These are phyloP conservation scores for Cryptosporidium parvum DNA, from an alignment of 169 alveolate species.

Conservation along the genomic window DNA sequence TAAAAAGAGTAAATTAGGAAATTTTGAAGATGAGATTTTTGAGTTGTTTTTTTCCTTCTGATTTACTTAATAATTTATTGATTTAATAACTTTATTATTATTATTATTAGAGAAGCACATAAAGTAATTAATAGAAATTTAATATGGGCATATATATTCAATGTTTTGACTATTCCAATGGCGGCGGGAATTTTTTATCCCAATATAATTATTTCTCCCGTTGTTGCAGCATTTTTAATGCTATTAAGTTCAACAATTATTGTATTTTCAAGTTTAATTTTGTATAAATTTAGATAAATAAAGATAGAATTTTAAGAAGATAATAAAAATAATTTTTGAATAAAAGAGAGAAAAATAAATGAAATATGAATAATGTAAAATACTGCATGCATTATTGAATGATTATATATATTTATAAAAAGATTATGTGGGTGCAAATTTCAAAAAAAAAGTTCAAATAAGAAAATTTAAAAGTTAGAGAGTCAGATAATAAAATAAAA, in stretches of 20 bases:
- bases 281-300: conserved; percentile 30
- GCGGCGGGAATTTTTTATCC: conserved; percentile 76
- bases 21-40: background rate
- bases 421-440: too few relatives aligned
- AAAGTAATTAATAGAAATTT: conserved; percentile 60
- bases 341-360: too few relatives aligned
- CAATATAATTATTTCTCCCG: conserved; percentile 49
- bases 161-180: conserved; percentile 47
- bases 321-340: background rate
- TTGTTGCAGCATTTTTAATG: conserved; percentile 65
- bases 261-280: conserved; percentile 48
- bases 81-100: background rate
- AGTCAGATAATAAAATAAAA: too few relatives aligned
- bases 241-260: conserved; percentile 41
- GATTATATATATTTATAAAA: too few relatives aligned
- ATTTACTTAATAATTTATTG: background rate
- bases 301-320: background rate
- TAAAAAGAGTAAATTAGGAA: background rate
- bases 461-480: background rate
- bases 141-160: conserved; percentile 64
- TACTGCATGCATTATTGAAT: background rate
- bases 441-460: too few relatives aligned
- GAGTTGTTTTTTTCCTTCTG: background rate
- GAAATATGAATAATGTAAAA: too few relatives aligned
- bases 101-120: conserved; percentile 37